A percentile compares a stretch with the other conserved stretches of the same genome.
Evolutionary conservation across 2,329 filamentous ascomycete genomes (phyloP).

Genomic region (Aspergillus versicolor): DNA sequence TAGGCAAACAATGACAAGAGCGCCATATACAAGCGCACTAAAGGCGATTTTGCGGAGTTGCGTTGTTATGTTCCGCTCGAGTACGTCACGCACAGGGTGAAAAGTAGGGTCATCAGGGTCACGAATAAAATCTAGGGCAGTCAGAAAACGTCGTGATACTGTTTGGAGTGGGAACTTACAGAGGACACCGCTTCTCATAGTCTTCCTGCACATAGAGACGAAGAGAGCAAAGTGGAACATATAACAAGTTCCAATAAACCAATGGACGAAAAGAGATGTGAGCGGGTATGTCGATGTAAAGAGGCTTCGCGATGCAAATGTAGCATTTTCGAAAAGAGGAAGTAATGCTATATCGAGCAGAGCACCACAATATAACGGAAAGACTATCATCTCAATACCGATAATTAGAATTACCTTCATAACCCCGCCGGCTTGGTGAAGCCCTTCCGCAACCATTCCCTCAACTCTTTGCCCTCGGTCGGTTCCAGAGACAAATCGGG

Average conservation of each 20-base stretch:
- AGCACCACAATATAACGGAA: conserved; percentile 91
- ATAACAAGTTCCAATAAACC: conserved; percentile 98
- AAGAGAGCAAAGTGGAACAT: conserved; percentile 99
- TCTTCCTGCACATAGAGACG: conserved; percentile 98
- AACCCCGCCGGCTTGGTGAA: conserved; percentile 93
- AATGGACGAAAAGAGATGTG: conserved; percentile 94
- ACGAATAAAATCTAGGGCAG: conserved; percentile 76
- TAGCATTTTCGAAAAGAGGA: conserved; percentile 81
- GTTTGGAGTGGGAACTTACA: conserved; percentile 57
- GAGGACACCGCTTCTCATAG: conserved; percentile 89
- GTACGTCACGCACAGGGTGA: conserved; percentile 92
- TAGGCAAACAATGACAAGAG: conserved; percentile 85
- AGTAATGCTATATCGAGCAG: conserved; percentile 85
- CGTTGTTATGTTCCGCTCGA: conserved; percentile 87
- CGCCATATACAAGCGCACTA: conserved; percentile 92
- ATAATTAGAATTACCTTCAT: conserved; percentile 98
- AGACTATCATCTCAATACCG: conserved; percentile 97
- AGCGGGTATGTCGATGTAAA: conserved; percentile 79
- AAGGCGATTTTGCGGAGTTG: conserved; percentile 96
- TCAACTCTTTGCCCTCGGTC: conserved; percentile 61
- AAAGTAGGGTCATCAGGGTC: conserved; percentile 98
- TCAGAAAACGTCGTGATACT: not conserved
- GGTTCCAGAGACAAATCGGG: conserved; percentile 64
- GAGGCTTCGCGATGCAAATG: conserved; percentile 70
- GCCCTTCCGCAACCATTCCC: conserved; percentile 70